Conservation (phyloP, 2,329 filamentous ascomycete genomes). For the Trichoderma pleuroti region DNA sequence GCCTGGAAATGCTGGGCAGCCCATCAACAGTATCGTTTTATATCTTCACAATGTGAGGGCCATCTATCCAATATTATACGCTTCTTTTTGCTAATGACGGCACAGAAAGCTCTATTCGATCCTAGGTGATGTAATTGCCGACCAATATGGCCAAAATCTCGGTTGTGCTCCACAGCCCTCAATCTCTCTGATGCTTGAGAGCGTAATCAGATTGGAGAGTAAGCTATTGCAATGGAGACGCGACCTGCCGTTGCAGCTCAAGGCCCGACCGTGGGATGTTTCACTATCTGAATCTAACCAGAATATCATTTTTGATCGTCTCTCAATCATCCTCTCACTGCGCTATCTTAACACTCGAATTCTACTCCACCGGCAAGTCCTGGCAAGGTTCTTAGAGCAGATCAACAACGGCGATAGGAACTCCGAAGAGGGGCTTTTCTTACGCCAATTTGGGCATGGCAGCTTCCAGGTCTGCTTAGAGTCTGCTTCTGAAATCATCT, state of each 20-base stretch:
- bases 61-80: background rate
- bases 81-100: background rate
- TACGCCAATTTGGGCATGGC: background rate
- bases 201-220: background rate
- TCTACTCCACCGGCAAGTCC: background rate
- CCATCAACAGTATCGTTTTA: constrained; percentile 9
- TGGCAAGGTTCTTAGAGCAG: background rate
- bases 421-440: background rate
- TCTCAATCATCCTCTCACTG: background rate
- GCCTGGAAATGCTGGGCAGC: background rate
- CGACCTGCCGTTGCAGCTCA: background rate
- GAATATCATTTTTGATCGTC: background rate
- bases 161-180: background rate
- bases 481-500: background rate
- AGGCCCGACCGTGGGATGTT: background rate
- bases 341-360: constrained; percentile 1
- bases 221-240: constrained; percentile 2
- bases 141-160: constrained; percentile 6
- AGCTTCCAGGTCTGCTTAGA: constrained; percentile 3
- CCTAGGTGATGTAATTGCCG: background rate
- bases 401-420: background rate
- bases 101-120: background rate
- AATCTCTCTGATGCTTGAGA: background rate
- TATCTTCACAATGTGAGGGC: background rate
- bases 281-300: background rate